phyloP scores from a whole-genome alignment of 345 rosid species.

The Populus ilicifolia region DNA sequence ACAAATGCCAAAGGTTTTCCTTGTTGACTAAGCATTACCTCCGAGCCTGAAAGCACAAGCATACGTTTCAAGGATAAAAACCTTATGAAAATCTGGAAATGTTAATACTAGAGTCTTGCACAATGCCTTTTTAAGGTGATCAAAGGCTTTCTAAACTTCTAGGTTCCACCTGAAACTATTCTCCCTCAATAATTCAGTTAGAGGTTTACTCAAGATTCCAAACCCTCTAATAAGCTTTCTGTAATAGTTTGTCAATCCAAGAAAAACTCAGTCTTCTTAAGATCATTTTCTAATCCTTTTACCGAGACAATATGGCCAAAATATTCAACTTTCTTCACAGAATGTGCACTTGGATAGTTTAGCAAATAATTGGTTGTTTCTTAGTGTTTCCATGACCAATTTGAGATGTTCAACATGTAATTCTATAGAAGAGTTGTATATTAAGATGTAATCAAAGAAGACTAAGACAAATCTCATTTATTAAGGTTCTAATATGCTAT shows the following conservation, averaged over 20 bases:
- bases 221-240: not conserved
- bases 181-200: not conserved
- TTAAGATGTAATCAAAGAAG: too few species aligned
- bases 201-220: not conserved
- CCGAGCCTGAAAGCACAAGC: not conserved
- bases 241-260: not conserved
- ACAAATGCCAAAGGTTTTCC: not conserved
- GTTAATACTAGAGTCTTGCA: not conserved
- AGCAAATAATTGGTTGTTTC: too few species aligned
- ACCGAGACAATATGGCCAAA: too few species aligned
- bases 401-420: not conserved
- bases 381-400: not conserved
- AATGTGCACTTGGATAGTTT: not conserved
- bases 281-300: too few species aligned
- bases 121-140: not conserved
- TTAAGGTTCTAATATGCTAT: too few species aligned
- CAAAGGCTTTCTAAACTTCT: not conserved
- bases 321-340: too few species aligned
- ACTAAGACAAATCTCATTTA: not conserved
- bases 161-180: not conserved
- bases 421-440: too few species aligned
- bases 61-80: not conserved
- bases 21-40: not conserved
- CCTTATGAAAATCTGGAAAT: not conserved
- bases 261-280: not conserved